phyloP scores from a whole-genome alignment of 129 eudicot species.

The Escallonia herrerae region DNA sequence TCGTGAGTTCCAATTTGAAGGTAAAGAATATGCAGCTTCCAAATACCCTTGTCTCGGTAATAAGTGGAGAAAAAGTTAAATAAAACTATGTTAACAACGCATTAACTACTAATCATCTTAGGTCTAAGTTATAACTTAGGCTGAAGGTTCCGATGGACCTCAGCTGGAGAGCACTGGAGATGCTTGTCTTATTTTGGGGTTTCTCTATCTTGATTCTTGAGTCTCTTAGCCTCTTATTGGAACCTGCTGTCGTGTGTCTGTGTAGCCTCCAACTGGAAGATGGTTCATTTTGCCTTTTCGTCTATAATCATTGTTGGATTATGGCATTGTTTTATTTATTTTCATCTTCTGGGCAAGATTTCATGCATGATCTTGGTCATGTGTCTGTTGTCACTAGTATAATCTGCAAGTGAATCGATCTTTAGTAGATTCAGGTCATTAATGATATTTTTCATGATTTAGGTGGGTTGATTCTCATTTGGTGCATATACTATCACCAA shows the following conservation, averaged over 20 bases:
- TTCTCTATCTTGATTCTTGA: not conserved
- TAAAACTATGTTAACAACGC: too few species aligned
- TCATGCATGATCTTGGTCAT: constrained; percentile 6
- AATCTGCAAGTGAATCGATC: too few species aligned
- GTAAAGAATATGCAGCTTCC: too few species aligned
- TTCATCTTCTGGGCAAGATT: not conserved
- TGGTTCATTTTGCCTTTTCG: not conserved
- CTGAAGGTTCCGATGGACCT: too few species aligned
- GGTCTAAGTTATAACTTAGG: too few species aligned
- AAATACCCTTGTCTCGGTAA: too few species aligned
- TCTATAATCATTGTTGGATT: not conserved
- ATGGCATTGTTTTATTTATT: constrained; percentile 4
- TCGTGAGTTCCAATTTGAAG: too few species aligned
- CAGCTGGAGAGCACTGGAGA: too few species aligned
- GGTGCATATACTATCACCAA: constrained; percentile 66
- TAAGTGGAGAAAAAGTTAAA: too few species aligned
- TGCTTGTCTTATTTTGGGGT: constrained; percentile 3
- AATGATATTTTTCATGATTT: constrained; percentile 7
- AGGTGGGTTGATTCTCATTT: constrained; percentile 76
- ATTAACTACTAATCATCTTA: too few species aligned
- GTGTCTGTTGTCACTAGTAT: not conserved
- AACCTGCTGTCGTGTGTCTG: not conserved
- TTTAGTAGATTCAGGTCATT: constrained; percentile 2
- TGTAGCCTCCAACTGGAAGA: not conserved
- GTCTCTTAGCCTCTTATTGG: not conserved